Conservation (phyloP, 305 asterid genomes). For the Coffea humblotiana region DNA sequence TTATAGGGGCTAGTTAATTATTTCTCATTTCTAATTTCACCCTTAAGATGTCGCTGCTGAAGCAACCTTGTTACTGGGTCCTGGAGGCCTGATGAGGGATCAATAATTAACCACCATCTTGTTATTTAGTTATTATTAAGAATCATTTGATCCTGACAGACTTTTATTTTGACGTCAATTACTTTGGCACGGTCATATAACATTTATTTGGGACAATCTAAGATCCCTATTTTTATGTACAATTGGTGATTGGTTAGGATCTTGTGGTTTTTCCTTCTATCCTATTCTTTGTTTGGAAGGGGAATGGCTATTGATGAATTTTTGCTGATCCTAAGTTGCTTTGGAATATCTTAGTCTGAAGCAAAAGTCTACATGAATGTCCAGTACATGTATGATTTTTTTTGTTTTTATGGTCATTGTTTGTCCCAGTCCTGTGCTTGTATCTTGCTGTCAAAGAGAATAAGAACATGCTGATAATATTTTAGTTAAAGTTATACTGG, state of each 20-base stretch:
- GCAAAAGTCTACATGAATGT: not conserved
- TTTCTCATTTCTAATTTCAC: not conserved
- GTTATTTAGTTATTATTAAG: not conserved
- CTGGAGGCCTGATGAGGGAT: not conserved
- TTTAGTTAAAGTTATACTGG: not conserved
- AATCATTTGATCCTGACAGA: not conserved
- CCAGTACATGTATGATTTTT: not conserved
- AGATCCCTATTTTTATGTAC: not conserved
- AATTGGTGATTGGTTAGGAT: too few relatives aligned
- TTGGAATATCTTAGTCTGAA: not conserved
- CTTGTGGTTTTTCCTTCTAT: not conserved
- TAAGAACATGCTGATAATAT: not conserved
- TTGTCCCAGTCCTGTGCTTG: not conserved
- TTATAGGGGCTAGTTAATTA: not conserved
- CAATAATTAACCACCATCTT: not conserved
- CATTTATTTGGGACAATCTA: not conserved
- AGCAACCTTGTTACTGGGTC: not conserved
- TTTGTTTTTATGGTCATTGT: not conserved
- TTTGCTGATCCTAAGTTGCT: not conserved
- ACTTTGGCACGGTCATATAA: not conserved
- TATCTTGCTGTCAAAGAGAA: not conserved
- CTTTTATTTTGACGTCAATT: not conserved
- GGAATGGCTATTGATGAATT: not conserved
- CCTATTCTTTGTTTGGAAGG: not conserved
- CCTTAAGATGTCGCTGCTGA: too few relatives aligned